Evolutionary conservation across 805 yeast species (phyloP).

Genomic region (Kuraishia hungarica): DNA sequence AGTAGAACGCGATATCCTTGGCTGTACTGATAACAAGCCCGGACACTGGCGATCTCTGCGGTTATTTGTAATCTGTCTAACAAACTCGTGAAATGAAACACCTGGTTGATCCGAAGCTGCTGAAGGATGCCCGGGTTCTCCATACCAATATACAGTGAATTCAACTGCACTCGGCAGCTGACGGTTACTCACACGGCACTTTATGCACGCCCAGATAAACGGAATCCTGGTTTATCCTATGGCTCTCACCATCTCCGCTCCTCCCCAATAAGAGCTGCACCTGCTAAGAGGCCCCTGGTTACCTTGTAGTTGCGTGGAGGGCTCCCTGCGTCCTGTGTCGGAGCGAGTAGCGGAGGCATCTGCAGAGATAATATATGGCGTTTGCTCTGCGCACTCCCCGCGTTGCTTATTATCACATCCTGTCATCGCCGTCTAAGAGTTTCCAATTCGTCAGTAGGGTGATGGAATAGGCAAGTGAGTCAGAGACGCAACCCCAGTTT

Average conservation of each 20-base stretch:
- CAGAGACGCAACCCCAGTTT: background rate
- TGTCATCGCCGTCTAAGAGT: background rate
- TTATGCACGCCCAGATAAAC: background rate
- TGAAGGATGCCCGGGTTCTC: background rate
- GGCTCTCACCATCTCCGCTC: background rate
- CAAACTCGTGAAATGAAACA: background rate
- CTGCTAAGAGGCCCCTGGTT: background rate
- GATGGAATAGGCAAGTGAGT: background rate
- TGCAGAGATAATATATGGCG: background rate
- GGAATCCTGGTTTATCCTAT: background rate
- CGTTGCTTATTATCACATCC: background rate
- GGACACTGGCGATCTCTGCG: too few relatives aligned
- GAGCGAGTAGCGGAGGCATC: background rate
- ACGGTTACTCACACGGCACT: background rate
- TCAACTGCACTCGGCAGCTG: background rate
- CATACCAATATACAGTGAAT: too few relatives aligned
- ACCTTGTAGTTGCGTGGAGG: background rate
- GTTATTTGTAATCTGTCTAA: too few relatives aligned
- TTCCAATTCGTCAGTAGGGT: background rate
- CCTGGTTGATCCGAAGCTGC: background rate
- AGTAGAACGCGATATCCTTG: too few relatives aligned
- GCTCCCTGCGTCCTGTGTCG: background rate
- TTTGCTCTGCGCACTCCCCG: background rate
- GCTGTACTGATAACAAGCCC: too few relatives aligned
- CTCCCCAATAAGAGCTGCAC: background rate